These are phyloP conservation scores for Coriaria nepalensis DNA, from an alignment of 306 rosid species.

Conservation along the genomic window DNA sequence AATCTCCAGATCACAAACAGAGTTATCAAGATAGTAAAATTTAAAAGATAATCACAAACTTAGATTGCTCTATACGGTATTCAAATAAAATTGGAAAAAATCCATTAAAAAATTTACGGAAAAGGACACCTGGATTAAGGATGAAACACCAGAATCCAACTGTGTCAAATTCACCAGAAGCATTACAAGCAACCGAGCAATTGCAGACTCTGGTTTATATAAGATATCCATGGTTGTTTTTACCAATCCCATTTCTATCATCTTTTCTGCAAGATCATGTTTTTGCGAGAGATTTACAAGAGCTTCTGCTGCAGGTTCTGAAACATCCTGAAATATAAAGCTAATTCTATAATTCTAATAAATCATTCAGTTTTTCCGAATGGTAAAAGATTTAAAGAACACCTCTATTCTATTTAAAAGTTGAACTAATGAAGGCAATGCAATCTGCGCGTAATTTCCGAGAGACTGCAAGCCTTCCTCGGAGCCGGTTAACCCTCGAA, in stretches of 20 bases:
- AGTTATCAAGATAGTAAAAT: no score
- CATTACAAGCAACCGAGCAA: constrained; percentile 64
- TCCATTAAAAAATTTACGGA: not conserved
- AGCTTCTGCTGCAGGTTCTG: constrained; percentile 76
- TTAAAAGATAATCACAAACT: no score
- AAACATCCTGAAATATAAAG: constrained; percentile 53
- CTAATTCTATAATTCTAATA: not conserved
- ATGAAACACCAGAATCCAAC: constrained; percentile 42
- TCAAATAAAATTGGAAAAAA: no score
- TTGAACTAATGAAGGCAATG: constrained; percentile 46
- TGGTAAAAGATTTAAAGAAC: constrained; percentile 1
- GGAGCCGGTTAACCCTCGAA: constrained; percentile 81
- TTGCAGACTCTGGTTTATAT: constrained; percentile 43
- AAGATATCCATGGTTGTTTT: constrained; percentile 55
- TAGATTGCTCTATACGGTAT: no score
- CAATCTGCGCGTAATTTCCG: constrained; percentile 25
- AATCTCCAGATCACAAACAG: no score
- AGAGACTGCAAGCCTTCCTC: constrained; percentile 74
- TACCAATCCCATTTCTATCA: constrained; percentile 48
- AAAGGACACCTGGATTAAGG: constrained; percentile 72
- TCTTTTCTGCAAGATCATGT: constrained; percentile 43
- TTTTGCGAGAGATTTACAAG: constrained; percentile 82
- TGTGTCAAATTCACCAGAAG: constrained; percentile 88
- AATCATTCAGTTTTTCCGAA: not conserved
- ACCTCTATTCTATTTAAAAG: constrained; percentile 57